Evolutionary conservation across 257 asterid species (phyloP).

Genomic region (Capsicum pubescens): DNA sequence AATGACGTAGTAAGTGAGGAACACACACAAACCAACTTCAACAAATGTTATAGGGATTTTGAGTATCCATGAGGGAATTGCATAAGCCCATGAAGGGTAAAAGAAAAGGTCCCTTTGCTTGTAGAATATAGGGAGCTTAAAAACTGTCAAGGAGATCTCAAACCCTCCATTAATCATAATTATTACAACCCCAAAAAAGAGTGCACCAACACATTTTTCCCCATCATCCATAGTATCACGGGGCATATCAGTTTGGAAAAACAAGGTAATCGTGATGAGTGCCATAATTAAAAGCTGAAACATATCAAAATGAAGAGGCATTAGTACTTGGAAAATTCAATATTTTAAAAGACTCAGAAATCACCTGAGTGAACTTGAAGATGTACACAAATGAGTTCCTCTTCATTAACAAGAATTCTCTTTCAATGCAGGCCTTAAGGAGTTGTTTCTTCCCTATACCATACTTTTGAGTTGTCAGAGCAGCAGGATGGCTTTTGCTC

Average conservation of each 20-base stretch:
- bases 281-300: conserved; percentile 37
- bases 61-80: conserved; percentile 48
- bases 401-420: conserved; percentile 54
- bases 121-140: conserved; percentile 54
- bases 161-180: conserved; percentile 49
- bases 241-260: conserved; percentile 46
- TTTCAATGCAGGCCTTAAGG: conserved; percentile 38
- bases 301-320: neutral
- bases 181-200: conserved; percentile 27
- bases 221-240: conserved; percentile 39
- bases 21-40: conserved; percentile 42
- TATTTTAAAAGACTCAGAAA: neutral
- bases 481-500: conserved; percentile 53
- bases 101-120: conserved; percentile 53
- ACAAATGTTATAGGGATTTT: conserved; percentile 45
- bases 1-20: conserved; percentile 53
- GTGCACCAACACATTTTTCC: conserved; percentile 35
- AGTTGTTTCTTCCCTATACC: conserved; percentile 43
- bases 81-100: conserved; percentile 54
- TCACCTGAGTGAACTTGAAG: conserved; percentile 34
- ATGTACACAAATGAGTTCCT: conserved; percentile 49
- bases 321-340: neutral
- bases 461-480: conserved; percentile 43
- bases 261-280: conserved; percentile 41
- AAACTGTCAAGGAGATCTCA: conserved; percentile 47